These are phyloP conservation scores for Tylopilus sp. DNA, from an alignment of 768 basidiomycete species.

Conservation along the genomic window DNA sequence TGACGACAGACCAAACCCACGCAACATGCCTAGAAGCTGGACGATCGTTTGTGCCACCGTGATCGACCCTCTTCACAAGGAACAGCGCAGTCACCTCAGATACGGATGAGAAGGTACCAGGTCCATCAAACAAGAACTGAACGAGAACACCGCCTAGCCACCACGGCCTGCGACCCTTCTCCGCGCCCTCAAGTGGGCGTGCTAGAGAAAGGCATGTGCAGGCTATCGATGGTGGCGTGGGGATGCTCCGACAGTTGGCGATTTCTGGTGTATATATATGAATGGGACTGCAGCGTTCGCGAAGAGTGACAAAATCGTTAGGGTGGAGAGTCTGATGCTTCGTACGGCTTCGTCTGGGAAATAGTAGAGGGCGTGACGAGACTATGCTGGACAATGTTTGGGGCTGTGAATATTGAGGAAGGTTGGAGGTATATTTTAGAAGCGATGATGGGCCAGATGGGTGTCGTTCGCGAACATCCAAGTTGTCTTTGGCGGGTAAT, in stretches of 20 bases:
- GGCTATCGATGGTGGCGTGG: conserved; percentile 1
- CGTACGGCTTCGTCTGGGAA: neutral
- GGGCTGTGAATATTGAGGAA: no score
- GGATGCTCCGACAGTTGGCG: neutral
- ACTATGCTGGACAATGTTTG: no score
- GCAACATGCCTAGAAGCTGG: no score
- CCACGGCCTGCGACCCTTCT: conserved; percentile 8
- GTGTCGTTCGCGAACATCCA: no score
- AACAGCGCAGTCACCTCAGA: neutral
- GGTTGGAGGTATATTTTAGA: no score
- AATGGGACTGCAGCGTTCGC: neutral
- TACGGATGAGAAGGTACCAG: neutral
- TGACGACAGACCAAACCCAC: no score
- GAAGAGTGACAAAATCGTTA: neutral
- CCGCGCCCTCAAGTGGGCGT: conserved; percentile 17
- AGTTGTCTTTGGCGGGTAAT: no score
- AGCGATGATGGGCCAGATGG: no score
- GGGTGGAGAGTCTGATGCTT: neutral
- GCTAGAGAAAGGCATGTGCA: conserved; percentile 12
- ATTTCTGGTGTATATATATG: neutral
- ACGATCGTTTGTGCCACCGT: no score
- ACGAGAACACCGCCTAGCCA: neutral
- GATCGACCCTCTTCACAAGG: conserved; percentile 2
- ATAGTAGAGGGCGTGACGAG: neutral
- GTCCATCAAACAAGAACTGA: neutral